Evolutionary conservation across 2,329 filamentous ascomycete genomes (phyloP).

Genomic region (Nigrospora sphaerica): DNA sequence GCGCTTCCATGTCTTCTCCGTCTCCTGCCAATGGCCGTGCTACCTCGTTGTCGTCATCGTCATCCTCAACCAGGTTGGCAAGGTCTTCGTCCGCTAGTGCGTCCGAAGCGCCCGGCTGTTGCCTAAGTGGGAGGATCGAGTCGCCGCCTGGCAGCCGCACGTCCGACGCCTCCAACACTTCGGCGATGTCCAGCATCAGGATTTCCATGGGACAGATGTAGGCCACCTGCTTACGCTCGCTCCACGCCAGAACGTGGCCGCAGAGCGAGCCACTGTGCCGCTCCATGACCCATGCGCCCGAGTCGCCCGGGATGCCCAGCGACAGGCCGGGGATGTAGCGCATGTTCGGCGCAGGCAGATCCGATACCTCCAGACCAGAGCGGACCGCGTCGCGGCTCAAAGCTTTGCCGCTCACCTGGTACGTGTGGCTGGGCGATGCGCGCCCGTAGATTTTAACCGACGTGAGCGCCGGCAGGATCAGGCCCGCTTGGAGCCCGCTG

Average conservation of each 20-base stretch:
- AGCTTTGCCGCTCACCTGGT: conserved; percentile 44
- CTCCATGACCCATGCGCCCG: conserved; percentile 87
- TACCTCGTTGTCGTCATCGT: conserved; percentile 5
- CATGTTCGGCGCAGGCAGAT: conserved; percentile 6
- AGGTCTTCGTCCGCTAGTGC: conserved; percentile 15
- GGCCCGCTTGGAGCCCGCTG: conserved; percentile 72
- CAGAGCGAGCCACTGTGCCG: conserved; percentile 72
- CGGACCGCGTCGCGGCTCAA: not conserved
- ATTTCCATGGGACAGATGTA: conserved; percentile 97
- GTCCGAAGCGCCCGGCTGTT: conserved; percentile 7
- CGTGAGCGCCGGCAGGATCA: conserved; percentile 70
- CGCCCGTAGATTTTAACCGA: conserved; percentile 86
- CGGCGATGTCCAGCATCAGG: conserved; percentile 75
- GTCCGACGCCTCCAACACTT: conserved; percentile 62
- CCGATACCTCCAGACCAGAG: conserved; percentile 4
- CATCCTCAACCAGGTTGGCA: conserved; percentile 17
- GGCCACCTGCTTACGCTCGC: conserved; percentile 68
- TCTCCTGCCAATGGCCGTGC: not conserved
- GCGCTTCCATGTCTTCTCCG: too few species aligned
- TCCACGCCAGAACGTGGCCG: conserved; percentile 88
- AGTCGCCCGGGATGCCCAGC: conserved; percentile 75
- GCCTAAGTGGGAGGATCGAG: conserved; percentile 24
- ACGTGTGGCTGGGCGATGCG: conserved; percentile 68
- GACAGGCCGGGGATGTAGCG: conserved; percentile 20
- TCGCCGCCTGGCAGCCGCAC: conserved; percentile 64